Percentiles rank a stretch among this genome's conserved stretches.
Conservation (phyloP, 805 yeast genomes). For the Pichia manshurica region DNA sequence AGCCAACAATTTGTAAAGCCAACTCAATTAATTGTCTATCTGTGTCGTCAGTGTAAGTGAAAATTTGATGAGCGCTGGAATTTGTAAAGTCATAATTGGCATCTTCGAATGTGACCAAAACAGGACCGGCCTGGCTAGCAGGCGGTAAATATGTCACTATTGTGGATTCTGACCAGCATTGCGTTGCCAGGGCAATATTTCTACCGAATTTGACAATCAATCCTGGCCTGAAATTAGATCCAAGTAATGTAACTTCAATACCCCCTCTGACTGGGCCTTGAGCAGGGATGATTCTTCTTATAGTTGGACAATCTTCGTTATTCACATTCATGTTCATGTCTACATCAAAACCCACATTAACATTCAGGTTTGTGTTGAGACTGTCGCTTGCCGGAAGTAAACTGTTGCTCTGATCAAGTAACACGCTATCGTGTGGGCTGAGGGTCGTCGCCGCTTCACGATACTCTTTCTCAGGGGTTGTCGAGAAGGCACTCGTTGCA, state of each 20-base stretch:
- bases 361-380: not conserved
- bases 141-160: constrained; percentile 94
- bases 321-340: not conserved
- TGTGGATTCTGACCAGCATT: constrained; percentile 94
- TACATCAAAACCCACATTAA: not conserved
- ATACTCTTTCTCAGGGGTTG: constrained; percentile 29
- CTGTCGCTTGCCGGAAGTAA: not conserved
- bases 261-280: constrained; percentile 97
- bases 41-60: constrained; percentile 91
- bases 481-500: constrained; percentile 27
- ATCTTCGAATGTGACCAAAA: constrained; percentile 69
- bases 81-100: constrained; percentile 15
- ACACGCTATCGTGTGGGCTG: not conserved
- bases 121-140: constrained; percentile 84
- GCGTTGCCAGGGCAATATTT: constrained; percentile 72
- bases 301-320: constrained; percentile 39
- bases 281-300: constrained; percentile 88
- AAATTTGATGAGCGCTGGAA: constrained; percentile 46
- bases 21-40: constrained; percentile 91
- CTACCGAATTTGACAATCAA: constrained; percentile 82
- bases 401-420: not conserved
- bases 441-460: not conserved
- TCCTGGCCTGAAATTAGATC: constrained; percentile 80
- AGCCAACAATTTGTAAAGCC: constrained; percentile 93
- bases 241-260: constrained; percentile 85